Base-by-base conservation (phyloP, 495 filamentous ascomycete genomes). In the Podospora appendiculata region DNA sequence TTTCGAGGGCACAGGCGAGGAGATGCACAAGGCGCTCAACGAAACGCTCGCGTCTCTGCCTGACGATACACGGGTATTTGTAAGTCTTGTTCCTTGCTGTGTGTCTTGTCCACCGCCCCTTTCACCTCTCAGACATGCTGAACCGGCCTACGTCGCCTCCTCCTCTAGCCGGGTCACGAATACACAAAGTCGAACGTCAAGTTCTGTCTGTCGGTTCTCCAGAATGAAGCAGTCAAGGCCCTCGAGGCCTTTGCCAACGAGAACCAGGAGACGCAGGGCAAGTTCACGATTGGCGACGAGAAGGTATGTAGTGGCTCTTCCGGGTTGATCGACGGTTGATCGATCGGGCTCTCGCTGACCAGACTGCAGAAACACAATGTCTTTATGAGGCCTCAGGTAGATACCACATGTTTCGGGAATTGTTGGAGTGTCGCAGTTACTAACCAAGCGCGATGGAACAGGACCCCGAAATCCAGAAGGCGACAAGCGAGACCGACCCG, bases 221-320 rank as follows among this genome's bases (percentile, higher is more conserved):
- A 87, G 53, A 83, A 77, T 14, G 85, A 88, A 32, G 76, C 89
- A 0, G 81, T 95, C 50, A 83, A 86, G 78, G 86, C 84, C 57
- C 73, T 98, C 32, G 69, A 83, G 48, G 72, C 78, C 0, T 96
- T 91, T 67, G 88, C 89, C 6, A 80, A 88, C 16, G 72, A 78
- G 47, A 90, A 96, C 64, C 69, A 82, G 72, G 79, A 95, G 70
- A 97, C 93, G 50, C 89, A 96, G 70, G 93, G 93, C 18, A 90
- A 89, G 64, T 96, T 95, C 58, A 98, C 93, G 0, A 97, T 98
- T 68, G 90, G 88, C 0, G 90, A 98, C 66, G 93, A 98, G 70
- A 98, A 98, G 86, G 89, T 90, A 70, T 58, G 69, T 56, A 8
- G 3, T 32, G 11, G 16, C 8, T 16, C 16, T 18, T 4, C 25